Conservation (phyloP, 2,329 filamentous ascomycete genomes). For the Rhynchosporium graminicola region DNA sequence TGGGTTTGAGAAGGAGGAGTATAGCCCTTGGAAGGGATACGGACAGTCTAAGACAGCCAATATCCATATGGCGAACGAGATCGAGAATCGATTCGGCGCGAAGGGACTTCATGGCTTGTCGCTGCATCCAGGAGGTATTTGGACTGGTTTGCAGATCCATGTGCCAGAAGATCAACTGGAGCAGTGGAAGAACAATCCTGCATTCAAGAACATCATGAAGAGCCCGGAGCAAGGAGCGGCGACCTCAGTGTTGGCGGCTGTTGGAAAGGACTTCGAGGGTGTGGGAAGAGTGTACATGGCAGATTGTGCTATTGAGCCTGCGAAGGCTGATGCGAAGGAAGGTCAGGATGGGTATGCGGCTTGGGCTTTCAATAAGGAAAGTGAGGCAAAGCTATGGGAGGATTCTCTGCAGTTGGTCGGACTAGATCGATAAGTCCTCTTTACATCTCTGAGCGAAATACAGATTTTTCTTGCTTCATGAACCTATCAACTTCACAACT, state of each 20-base stretch:
- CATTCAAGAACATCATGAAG: conserved; percentile 22
- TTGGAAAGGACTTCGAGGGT: conserved; percentile 39
- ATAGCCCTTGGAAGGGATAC: conserved; percentile 45
- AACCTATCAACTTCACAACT: background rate
- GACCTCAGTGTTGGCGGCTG: conserved; percentile 46
- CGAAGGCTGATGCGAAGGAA: conserved; percentile 11
- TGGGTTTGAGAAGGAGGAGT: conserved; percentile 40
- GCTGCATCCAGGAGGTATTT: conserved; percentile 47
- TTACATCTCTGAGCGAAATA: background rate
- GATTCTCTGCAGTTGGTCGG: conserved; percentile 42
- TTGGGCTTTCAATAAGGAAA: conserved; percentile 44
- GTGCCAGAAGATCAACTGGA: conserved; percentile 20
- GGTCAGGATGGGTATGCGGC: conserved; percentile 30
- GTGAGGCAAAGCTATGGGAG: conserved; percentile 46
- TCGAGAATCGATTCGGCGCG: conserved; percentile 48
- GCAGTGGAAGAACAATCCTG: conserved; percentile 11
- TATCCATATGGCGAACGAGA: conserved; percentile 49
- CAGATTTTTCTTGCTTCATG: background rate
- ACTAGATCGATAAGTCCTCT: background rate
- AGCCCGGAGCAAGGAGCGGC: conserved; percentile 44
- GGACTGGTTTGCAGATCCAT: conserved; percentile 40
- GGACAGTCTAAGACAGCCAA: conserved; percentile 49
- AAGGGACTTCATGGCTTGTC: conserved; percentile 45
- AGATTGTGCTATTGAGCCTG: conserved; percentile 45
- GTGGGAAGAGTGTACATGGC: conserved; percentile 51